A percentile compares a stretch with the other conserved stretches of the same genome.
Conservation (phyloP, 2,329 filamentous ascomycete genomes). For the Fusarium sp. region DNA sequence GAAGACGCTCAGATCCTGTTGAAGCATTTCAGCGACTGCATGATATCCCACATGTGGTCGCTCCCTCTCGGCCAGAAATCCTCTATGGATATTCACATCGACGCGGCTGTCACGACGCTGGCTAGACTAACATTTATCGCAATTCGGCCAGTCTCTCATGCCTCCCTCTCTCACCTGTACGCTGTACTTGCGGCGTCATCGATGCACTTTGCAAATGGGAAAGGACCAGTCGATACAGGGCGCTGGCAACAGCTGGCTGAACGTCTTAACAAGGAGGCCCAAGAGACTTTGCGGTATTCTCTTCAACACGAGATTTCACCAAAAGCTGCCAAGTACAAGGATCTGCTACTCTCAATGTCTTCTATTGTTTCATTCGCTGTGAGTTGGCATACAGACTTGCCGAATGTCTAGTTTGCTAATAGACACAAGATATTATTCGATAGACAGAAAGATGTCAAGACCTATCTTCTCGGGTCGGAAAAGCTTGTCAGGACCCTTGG, state of each 20-base stretch:
- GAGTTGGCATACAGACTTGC: neutral
- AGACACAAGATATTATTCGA: neutral
- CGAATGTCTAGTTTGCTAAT: neutral
- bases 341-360: neutral
- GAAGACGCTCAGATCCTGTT: neutral
- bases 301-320: neutral
- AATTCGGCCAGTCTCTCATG: neutral
- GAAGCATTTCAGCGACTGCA: neutral
- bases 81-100: neutral
- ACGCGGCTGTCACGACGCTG: neutral
- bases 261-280: neutral
- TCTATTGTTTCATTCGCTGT: neutral
- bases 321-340: neutral
- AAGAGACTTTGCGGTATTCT: neutral
- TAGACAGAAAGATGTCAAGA: neutral
- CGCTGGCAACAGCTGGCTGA: neutral
- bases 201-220: neutral
- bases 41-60: neutral
- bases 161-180: neutral
- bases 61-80: neutral
- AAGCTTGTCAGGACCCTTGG: slow-evolving; percentile 2
- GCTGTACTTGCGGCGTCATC: neutral
- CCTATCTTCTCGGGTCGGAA: neutral
- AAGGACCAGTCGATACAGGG: neutral
- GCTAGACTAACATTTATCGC: neutral